Conservation (phyloP, 169 alveolate genomes). For the Plasmodium sp. region DNA sequence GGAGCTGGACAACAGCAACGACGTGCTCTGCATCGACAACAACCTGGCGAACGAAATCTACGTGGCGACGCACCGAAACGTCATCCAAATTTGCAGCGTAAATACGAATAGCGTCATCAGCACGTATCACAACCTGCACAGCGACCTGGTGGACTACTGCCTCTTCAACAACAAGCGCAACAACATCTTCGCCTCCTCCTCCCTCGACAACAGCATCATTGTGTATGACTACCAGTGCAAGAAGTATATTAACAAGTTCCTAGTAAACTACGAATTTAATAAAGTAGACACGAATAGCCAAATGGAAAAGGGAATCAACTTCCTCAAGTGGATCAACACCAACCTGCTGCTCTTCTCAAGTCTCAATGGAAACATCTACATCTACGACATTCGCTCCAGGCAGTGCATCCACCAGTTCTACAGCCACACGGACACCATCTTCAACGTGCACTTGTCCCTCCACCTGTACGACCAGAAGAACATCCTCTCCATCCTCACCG, state of each 20-base stretch:
- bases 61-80: conserved; percentile 14
- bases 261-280: conserved; percentile 48
- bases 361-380: conserved; percentile 58
- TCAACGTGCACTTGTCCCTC: conserved; percentile 45
- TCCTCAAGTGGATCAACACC: conserved; percentile 43
- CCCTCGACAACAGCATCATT: conserved; percentile 48
- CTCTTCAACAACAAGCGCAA: conserved; percentile 48
- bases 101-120: conserved; percentile 29
- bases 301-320: conserved; percentile 62
- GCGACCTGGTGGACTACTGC: conserved; percentile 56
- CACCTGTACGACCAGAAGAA: conserved; percentile 49
- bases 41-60: conserved; percentile 33
- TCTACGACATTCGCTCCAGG: conserved; percentile 52
- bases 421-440: conserved; percentile 55
- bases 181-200: conserved; percentile 57
- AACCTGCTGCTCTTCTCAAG: conserved; percentile 65
- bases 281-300: not conserved
- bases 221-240: conserved; percentile 40
- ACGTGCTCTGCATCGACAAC: conserved; percentile 55
- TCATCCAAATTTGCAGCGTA: conserved; percentile 11
- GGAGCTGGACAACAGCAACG: conserved; percentile 7
- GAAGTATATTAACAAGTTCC: conserved; percentile 30
- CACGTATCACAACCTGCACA: conserved; percentile 25
- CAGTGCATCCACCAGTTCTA: conserved; percentile 67
- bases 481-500: conserved; percentile 40